Percentiles rank a stretch among this genome's conserved stretches.
These are phyloP conservation scores for Trichoderma aggressivum DNA, from an alignment of 2,329 filamentous ascomycete species.

Conservation along the genomic window DNA sequence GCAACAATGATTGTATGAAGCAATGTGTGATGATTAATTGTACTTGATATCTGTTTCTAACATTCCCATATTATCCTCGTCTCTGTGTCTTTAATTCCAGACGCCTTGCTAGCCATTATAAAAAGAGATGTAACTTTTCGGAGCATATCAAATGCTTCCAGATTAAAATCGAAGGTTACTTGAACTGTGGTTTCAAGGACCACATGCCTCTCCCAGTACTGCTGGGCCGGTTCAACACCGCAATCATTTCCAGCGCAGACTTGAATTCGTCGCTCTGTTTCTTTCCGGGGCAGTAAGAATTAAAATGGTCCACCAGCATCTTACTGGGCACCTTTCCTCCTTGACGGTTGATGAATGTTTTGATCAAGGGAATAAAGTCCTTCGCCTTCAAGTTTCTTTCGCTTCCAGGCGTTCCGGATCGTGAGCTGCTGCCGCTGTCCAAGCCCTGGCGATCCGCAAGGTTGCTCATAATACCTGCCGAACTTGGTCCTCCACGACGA, in stretches of 20 bases:
- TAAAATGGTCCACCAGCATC: constrained; percentile 87
- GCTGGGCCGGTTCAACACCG: constrained; percentile 61
- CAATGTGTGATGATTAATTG: neutral
- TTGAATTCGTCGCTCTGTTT: constrained; percentile 78
- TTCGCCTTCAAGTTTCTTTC: constrained; percentile 47
- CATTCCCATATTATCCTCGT: neutral
- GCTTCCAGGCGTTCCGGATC: constrained; percentile 42
- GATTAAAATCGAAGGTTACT: constrained; percentile 20
- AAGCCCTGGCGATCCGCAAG: constrained; percentile 56
- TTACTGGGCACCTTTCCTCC: constrained; percentile 78
- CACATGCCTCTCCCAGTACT: constrained; percentile 53
- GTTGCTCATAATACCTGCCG: constrained; percentile 53
- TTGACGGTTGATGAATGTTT: constrained; percentile 72
- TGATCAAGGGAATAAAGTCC: constrained; percentile 70
- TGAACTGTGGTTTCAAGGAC: constrained; percentile 42
- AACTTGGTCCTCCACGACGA: constrained; percentile 51
- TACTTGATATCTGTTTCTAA: neutral
- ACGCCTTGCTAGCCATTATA: neutral
- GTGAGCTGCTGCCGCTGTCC: constrained; percentile 43
- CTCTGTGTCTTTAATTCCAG: neutral
- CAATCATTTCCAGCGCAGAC: constrained; percentile 72
- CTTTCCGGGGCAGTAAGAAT: constrained; percentile 63
- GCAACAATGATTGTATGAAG: neutral
- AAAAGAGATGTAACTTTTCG: constrained; percentile 7
- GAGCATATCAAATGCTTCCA: neutral